phyloP scores from a whole-genome alignment of 2,329 filamentous ascomycete genomes.

The Myriosclerotinia curreyana region DNA sequence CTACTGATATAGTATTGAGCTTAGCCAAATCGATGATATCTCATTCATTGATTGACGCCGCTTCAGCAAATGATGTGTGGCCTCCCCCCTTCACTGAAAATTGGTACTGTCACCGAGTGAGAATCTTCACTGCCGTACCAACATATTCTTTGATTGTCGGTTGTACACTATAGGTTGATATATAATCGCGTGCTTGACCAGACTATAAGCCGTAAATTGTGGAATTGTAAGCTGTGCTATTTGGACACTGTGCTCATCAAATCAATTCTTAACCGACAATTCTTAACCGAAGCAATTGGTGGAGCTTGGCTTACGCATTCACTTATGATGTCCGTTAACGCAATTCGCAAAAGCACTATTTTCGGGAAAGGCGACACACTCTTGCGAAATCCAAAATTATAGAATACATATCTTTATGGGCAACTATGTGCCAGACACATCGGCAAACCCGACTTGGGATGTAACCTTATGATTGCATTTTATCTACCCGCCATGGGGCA shows the following conservation, averaged over 20 bases:
- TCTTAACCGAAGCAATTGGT: not conserved
- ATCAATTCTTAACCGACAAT: not conserved
- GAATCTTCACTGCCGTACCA: not conserved
- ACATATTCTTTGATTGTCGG: not conserved
- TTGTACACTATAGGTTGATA: not conserved
- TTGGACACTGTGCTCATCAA: not conserved
- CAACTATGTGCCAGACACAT: not conserved
- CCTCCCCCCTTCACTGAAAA: not conserved
- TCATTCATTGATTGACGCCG: not conserved
- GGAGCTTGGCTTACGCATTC: not conserved
- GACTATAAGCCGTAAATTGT: not conserved
- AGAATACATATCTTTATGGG: not conserved
- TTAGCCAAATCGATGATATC: slow-evolving; percentile 1
- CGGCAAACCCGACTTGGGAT: too few relatives aligned
- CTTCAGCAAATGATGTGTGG: not conserved
- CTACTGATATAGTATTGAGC: not conserved
- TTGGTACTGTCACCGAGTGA: not conserved
- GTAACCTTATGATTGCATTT: not conserved
- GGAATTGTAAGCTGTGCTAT: slow-evolving; percentile 1
- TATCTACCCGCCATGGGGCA: not conserved
- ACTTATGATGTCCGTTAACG: not conserved
- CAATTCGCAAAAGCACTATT: not conserved
- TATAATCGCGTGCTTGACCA: slow-evolving; percentile 8
- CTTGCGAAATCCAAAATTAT: not conserved
- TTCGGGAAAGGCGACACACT: not conserved